Evolutionary conservation across 495 filamentous ascomycete genomes (phyloP).

Genomic region (Hypoxylon trugodes): DNA sequence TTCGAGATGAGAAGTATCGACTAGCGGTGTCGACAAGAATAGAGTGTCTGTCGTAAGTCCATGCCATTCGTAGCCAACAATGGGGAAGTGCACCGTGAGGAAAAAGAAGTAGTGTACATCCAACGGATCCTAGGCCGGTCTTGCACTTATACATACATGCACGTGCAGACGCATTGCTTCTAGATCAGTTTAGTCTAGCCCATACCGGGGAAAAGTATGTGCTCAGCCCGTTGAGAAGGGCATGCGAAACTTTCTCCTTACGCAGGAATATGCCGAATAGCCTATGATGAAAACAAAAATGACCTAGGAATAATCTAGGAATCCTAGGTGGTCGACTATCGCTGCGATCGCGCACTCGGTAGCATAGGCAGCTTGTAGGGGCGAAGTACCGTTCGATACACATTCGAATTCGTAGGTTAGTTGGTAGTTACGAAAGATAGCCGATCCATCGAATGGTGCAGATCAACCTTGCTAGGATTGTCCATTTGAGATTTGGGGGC

Average conservation of each 20-base stretch:
- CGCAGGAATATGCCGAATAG: conserved; percentile 26
- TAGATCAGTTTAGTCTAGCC: conserved; percentile 33
- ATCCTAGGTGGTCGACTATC: neutral
- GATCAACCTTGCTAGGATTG: conserved; percentile 11
- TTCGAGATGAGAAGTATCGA: conserved; percentile 21
- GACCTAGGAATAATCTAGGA: conserved; percentile 11
- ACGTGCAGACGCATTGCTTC: conserved; percentile 34
- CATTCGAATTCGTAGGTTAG: conserved; percentile 4
- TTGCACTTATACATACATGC: no score
- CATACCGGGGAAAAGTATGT: conserved; percentile 37
- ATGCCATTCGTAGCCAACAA: conserved; percentile 20
- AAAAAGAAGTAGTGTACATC: conserved; percentile 32
- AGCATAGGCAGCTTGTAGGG: conserved; percentile 19
- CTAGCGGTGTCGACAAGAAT: conserved; percentile 18
- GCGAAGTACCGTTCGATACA: conserved; percentile 4
- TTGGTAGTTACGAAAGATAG: conserved; percentile 8
- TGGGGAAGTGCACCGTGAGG: conserved; percentile 20
- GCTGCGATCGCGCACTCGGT: conserved; percentile 10
- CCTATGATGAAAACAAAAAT: conserved; percentile 6
- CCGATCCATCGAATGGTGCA: conserved; percentile 25
- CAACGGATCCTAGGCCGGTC: conserved; percentile 26
- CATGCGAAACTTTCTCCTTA: conserved; percentile 13
- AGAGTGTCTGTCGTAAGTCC: conserved; percentile 13
- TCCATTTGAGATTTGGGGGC: conserved; percentile 30
- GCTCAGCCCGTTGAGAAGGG: conserved; percentile 29